A percentile compares a stretch with the other conserved stretches of the same genome.
phyloP scores from a whole-genome alignment of 257 asterid species.

The Gynochthodes officinalis region DNA sequence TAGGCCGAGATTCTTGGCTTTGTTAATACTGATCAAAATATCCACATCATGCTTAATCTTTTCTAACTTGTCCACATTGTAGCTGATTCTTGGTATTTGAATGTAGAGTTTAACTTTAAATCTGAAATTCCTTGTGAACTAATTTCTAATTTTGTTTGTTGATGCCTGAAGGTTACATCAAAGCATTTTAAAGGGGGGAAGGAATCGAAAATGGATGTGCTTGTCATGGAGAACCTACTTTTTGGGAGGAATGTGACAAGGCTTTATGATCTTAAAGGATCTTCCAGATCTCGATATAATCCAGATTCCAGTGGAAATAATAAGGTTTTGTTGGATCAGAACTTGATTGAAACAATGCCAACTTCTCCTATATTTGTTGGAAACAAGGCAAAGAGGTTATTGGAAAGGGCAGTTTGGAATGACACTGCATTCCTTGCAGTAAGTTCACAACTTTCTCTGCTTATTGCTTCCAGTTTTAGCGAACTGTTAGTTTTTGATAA shows the following conservation, averaged over 20 bases:
- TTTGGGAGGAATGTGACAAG: constrained; percentile 77
- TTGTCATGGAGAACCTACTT: constrained; percentile 96
- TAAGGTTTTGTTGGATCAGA: constrained; percentile 89
- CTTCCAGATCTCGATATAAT: constrained; percentile 88
- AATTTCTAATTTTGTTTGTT: constrained; percentile 20
- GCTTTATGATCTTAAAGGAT: constrained; percentile 93
- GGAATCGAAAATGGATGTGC: constrained; percentile 87
- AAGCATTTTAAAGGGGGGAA: constrained; percentile 87
- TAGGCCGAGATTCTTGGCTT: too few relatives aligned
- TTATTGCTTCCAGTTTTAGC: not conserved
- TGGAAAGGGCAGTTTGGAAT: constrained; percentile 97
- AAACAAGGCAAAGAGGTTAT: constrained; percentile 72
- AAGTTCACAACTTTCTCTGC: constrained; percentile 36
- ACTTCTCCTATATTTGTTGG: constrained; percentile 95
- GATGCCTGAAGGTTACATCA: constrained; percentile 54
- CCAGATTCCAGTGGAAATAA: constrained; percentile 85
- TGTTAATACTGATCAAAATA: not conserved
- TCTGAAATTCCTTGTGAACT: constrained; percentile 10
- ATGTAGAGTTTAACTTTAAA: too few relatives aligned
- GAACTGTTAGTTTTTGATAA: not conserved
- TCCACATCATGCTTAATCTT: too few relatives aligned
- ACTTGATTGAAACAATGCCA: constrained; percentile 97
- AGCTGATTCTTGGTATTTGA: too few relatives aligned
- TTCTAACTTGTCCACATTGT: too few relatives aligned
- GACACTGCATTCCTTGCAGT: constrained; percentile 95